phyloP scores from a whole-genome alignment of 441 rosid genomes.

The Gossypium davidsonii region DNA sequence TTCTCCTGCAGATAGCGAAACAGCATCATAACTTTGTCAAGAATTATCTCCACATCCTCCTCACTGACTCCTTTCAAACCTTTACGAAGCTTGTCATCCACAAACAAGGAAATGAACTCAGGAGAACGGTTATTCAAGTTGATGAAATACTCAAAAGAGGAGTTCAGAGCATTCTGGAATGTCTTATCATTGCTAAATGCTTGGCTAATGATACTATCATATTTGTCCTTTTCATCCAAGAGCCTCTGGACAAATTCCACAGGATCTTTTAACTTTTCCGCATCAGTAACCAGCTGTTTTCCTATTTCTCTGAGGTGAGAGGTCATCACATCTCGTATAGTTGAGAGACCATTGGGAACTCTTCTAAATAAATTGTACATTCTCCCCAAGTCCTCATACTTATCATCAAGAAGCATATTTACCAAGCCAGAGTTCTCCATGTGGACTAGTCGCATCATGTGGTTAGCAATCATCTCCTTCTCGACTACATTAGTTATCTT shows the following conservation, averaged over 20 bases:
- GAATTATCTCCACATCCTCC: conserved; percentile 83
- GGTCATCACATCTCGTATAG: conserved; percentile 83
- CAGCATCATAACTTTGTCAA: conserved; percentile 97
- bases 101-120: conserved; percentile 83
- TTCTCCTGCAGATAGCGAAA: conserved; percentile 96
- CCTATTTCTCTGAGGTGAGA: conserved; percentile 90
- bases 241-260: conserved; percentile 94
- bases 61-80: conserved; percentile 87
- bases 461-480: conserved; percentile 94
- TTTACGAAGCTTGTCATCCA: conserved; percentile 89
- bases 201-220: conserved; percentile 60
- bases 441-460: conserved; percentile 89
- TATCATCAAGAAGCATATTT: conserved; percentile 88
- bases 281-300: conserved; percentile 84
- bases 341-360: conserved; percentile 71
- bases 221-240: conserved; percentile 85
- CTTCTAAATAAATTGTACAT: conserved; percentile 87
- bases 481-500: conserved; percentile 93
- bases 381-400: conserved; percentile 80
- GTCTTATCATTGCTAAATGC: conserved; percentile 84
- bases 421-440: conserved; percentile 96
- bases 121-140: conserved; percentile 90
- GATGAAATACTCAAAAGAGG: conserved; percentile 85
- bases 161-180: conserved; percentile 89
- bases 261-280: conserved; percentile 86